Percentiles rank a stretch among this genome's conserved stretches.
phyloP scores from a whole-genome alignment of 345 rosid genomes.

The Eucalyptus pauciflora region DNA sequence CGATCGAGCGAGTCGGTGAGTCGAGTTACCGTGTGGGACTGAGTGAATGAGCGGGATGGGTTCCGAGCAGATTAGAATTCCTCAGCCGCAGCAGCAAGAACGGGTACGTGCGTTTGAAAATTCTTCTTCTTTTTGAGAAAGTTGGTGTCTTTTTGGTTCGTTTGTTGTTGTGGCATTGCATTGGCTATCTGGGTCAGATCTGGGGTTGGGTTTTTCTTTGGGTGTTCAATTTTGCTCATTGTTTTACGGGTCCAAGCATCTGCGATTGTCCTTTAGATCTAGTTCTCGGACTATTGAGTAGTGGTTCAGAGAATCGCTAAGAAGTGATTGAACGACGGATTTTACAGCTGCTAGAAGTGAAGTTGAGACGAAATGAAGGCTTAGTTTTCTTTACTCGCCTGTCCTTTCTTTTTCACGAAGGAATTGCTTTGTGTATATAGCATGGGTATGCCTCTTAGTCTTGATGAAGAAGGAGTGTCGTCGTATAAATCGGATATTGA shows the following conservation, averaged over 20 bases:
- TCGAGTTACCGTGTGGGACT: not conserved
- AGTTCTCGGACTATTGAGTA: not conserved
- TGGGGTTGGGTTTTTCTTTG: not conserved
- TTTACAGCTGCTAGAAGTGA: not conserved
- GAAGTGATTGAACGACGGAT: not conserved
- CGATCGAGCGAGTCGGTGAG: not conserved
- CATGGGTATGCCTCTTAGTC: not conserved
- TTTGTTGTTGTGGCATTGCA: not conserved
- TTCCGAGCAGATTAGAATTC: slow-evolving; percentile 52
- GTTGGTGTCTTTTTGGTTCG: not conserved
- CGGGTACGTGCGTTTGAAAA: slow-evolving; percentile 22
- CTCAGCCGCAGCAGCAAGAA: slow-evolving; percentile 26
- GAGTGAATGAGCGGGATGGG: slow-evolving; percentile 14
- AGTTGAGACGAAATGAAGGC: not conserved
- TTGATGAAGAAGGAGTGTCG: not conserved
- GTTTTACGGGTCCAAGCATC: not conserved
- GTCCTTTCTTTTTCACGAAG: not conserved
- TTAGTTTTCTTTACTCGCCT: not conserved
- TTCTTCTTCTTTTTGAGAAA: not conserved
- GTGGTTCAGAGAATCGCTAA: not conserved
- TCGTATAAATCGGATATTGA: not conserved
- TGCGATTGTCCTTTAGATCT: not conserved
- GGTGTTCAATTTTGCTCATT: not conserved
- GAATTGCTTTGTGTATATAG: not conserved
- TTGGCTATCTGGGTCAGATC: not conserved